Conservation (phyloP, 768 basidiomycete species). For the Pleurotus citrinopileatus region DNA sequence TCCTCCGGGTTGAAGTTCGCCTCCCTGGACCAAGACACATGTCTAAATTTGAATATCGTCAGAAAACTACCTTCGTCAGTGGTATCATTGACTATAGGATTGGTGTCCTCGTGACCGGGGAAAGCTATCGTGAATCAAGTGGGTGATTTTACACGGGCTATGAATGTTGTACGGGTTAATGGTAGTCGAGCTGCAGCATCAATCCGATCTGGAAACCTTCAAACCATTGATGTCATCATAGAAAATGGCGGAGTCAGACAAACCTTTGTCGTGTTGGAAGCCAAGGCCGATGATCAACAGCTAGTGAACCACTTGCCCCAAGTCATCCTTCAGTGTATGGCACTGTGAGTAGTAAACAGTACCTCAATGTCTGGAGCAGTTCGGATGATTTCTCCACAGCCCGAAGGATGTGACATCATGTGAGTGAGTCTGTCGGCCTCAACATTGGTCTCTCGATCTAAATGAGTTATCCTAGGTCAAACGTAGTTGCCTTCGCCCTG, state of each 20-base stretch:
- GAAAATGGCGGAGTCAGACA: neutral
- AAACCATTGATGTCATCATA: neutral
- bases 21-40: neutral
- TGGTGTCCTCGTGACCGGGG: too few relatives aligned
- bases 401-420: neutral
- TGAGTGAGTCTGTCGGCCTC: neutral
- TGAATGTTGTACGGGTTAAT: neutral
- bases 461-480: neutral
- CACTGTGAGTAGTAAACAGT: neutral
- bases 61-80: neutral
- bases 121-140: neutral
- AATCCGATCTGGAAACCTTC: too few relatives aligned
- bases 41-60: neutral
- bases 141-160: neutral
- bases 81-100: neutral
- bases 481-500: neutral
- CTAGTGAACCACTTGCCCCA: neutral
- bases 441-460: neutral
- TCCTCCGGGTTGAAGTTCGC: neutral
- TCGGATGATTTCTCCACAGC: neutral
- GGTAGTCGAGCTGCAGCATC: neutral
- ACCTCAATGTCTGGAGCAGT: neutral
- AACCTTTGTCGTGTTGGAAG: neutral
- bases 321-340: neutral
- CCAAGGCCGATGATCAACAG: neutral